Conservation (phyloP, 306 rosid genomes). For the Pachyrhizus erosus region DNA sequence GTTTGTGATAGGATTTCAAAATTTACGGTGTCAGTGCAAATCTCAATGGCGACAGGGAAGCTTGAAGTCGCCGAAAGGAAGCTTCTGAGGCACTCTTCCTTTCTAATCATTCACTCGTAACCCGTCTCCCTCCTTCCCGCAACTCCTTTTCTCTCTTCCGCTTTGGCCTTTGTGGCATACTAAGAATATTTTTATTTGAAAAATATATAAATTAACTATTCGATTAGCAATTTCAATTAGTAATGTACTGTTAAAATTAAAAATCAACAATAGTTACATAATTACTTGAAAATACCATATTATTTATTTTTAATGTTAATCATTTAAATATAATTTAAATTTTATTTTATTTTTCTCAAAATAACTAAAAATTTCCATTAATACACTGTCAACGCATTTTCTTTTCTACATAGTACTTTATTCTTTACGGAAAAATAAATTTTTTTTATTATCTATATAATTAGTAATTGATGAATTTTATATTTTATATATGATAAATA, state of each 20-base stretch:
- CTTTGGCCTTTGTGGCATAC: neutral
- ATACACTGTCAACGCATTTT: too few species aligned
- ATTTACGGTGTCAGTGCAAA: neutral
- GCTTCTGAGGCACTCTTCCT: constrained; percentile 29
- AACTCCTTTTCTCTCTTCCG: neutral
- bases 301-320: too few species aligned
- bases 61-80: constrained; percentile 41
- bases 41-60: constrained; percentile 20
- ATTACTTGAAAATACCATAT: neutral
- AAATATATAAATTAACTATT: too few species aligned
- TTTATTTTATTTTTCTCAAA: too few species aligned
- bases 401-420: neutral
- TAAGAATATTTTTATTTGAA: neutral
- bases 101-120: constrained; percentile 15
- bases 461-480: too few species aligned
- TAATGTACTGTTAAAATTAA: too few species aligned
- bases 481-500: too few species aligned
- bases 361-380: too few species aligned
- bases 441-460: too few species aligned
- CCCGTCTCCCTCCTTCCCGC: neutral
- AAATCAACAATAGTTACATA: neutral
- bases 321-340: too few species aligned
- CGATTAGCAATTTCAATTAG: too few species aligned
- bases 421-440: neutral
- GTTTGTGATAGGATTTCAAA: neutral